These are phyloP conservation scores for Puccinia triticina DNA, from an alignment of 1,284 basidiomycete species.

Conservation along the genomic window DNA sequence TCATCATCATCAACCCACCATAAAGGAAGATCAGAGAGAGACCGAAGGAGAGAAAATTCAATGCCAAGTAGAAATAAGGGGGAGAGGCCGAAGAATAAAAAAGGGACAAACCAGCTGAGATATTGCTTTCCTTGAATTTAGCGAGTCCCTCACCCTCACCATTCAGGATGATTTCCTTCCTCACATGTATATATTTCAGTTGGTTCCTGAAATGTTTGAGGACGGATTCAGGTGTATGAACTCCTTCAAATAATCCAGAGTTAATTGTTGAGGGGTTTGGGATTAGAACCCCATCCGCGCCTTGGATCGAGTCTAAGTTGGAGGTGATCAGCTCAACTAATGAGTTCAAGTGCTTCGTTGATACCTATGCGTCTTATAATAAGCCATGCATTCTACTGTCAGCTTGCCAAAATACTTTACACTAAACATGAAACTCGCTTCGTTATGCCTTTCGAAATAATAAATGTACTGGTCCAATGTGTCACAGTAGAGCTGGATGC, in stretches of 20 bases:
- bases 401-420: neutral
- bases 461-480: constrained; percentile 90
- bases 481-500: constrained; percentile 88
- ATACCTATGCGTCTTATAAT: constrained; percentile 66
- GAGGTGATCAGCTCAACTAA: constrained; percentile 88
- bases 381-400: constrained; percentile 35
- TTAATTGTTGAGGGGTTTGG: constrained; percentile 68
- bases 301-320: constrained; percentile 82
- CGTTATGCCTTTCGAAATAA: constrained; percentile 86
- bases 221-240: constrained; percentile 88
- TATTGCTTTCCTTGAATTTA: constrained; percentile 46
- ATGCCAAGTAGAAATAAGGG: neutral
- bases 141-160: constrained; percentile 49
- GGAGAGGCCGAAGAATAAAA: too few species aligned
- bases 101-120: constrained; percentile 24
- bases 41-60: neutral
- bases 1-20: too few species aligned
- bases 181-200: constrained; percentile 75
- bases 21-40: neutral
- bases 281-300: constrained; percentile 79
- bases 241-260: constrained; percentile 80
- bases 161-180: constrained; percentile 65
- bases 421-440: constrained; percentile 64
- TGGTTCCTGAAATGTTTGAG: constrained; percentile 88
- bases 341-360: constrained; percentile 89